phyloP scores from a whole-genome alignment of 805 yeast species.

The Hanseniaspora jakobsenii region DNA sequence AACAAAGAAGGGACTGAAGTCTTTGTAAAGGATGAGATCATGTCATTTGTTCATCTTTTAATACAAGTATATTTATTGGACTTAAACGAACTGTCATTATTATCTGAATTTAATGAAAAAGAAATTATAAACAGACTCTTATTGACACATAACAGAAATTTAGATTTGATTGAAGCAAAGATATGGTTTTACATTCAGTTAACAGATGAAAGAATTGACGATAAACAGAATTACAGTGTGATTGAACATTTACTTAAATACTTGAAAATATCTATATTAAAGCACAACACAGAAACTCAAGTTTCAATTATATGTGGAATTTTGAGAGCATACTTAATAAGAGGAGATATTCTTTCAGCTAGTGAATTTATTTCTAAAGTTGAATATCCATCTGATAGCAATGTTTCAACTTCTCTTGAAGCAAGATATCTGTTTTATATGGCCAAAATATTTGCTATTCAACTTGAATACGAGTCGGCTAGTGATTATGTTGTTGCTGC shows the following conservation, averaged over 20 bases:
- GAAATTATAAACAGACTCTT: constrained; percentile 39
- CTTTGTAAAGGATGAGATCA: constrained; percentile 62
- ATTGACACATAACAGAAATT: constrained; percentile 41
- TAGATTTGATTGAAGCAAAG: constrained; percentile 74
- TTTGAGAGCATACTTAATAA: constrained; percentile 62
- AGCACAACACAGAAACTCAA: constrained; percentile 86
- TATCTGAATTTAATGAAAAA: constrained; percentile 42
- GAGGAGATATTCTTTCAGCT: constrained; percentile 78
- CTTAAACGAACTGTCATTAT: constrained; percentile 35
- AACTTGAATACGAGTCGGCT: constrained; percentile 82
- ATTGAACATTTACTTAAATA: constrained; percentile 52
- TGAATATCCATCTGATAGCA: constrained; percentile 57
- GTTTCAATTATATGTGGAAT: constrained; percentile 79
- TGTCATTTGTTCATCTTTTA: constrained; percentile 64
- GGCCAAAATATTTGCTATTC: constrained; percentile 84
- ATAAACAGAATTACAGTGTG: constrained; percentile 37
- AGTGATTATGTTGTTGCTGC: constrained; percentile 88
- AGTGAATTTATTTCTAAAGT: constrained; percentile 79
- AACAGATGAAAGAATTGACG: constrained; percentile 22
- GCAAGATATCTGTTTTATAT: constrained; percentile 86
- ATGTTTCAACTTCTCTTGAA: constrained; percentile 73
- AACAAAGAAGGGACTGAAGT: constrained; percentile 21
- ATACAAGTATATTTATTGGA: constrained; percentile 70
- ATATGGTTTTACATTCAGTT: constrained; percentile 76
- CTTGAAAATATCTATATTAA: constrained; percentile 75